phyloP scores from a whole-genome alignment of 208 protist species.

The Acanthamoeba rhysodes region DNA sequence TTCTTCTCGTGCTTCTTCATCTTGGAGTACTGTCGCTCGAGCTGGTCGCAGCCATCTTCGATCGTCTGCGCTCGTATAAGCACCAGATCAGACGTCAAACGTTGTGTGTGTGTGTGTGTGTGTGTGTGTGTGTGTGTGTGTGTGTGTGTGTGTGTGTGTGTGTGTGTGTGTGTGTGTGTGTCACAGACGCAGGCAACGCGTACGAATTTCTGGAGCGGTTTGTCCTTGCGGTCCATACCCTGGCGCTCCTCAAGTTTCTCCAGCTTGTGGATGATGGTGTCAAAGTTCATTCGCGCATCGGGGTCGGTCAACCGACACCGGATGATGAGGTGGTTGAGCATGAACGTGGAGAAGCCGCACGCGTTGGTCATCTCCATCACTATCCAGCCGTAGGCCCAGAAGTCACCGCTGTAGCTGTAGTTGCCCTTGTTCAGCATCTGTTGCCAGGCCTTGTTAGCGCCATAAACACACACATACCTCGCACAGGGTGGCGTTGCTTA shows the following conservation, averaged over 20 bases:
- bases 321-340: conserved; percentile 40
- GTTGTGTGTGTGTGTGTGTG: neutral
- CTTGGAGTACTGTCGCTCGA: conserved; percentile 6
- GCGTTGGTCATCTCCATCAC: conserved; percentile 56
- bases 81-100: neutral
- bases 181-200: neutral
- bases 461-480: too few species aligned
- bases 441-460: neutral
- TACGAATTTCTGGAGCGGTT: conserved; percentile 31
- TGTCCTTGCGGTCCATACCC: conserved; percentile 68
- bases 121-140: too few species aligned
- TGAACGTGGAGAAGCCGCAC: conserved; percentile 59
- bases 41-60: conserved; percentile 21
- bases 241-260: conserved; percentile 48
- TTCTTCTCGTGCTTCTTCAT: conserved; percentile 59
- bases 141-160: too few species aligned
- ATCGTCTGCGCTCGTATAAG: neutral
- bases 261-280: conserved; percentile 66
- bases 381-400: conserved; percentile 71
- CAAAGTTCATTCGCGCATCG: conserved; percentile 56
- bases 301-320: conserved; percentile 58
- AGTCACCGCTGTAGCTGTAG: conserved; percentile 59
- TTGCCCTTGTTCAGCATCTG: conserved; percentile 68
- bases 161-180: too few species aligned
- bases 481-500: neutral